Conservation (phyloP, 805 yeast genomes). For the Blastobotrys muscicola region DNA sequence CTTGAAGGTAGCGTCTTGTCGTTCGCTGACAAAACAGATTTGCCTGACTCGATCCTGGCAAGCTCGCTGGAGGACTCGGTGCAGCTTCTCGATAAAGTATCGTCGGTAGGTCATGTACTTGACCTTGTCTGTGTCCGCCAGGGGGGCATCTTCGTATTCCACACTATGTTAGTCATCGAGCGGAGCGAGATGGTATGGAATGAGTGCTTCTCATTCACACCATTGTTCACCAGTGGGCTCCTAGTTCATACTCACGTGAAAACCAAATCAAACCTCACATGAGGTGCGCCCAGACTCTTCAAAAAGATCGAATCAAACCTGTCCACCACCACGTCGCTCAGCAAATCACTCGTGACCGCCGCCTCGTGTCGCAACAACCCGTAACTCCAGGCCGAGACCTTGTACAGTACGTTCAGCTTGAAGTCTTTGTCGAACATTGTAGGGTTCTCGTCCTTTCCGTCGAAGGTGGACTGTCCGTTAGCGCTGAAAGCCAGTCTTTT, state of each 20-base stretch:
- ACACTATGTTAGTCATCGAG: slow-evolving; percentile 31
- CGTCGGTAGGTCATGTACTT: slow-evolving; percentile 62
- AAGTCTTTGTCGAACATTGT: slow-evolving; percentile 13
- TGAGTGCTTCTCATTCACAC: neutral
- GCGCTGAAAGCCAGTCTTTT: slow-evolving; percentile 17
- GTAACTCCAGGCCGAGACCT: slow-evolving; percentile 64
- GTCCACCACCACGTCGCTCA: slow-evolving; percentile 75
- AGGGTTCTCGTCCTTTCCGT: slow-evolving; percentile 1
- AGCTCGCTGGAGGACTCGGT: slow-evolving; percentile 37
- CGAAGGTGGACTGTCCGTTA: slow-evolving; percentile 2
- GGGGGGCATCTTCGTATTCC: no score
- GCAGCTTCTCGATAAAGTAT: slow-evolving; percentile 51
- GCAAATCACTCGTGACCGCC: slow-evolving; percentile 49
- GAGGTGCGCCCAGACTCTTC: slow-evolving; percentile 39
- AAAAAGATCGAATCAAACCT: slow-evolving; percentile 73
- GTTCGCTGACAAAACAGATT: slow-evolving; percentile 10
- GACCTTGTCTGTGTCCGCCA: slow-evolving; percentile 44
- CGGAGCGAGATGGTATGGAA: slow-evolving; percentile 30
- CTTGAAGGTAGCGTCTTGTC: slow-evolving; percentile 1
- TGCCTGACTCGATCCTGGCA: slow-evolving; percentile 40
- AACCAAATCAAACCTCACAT: slow-evolving; percentile 54
- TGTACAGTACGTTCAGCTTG: slow-evolving; percentile 73
- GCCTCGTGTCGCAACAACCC: slow-evolving; percentile 56
- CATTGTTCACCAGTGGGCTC: neutral
- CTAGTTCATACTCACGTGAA: slow-evolving; percentile 22